These are phyloP conservation scores for Strobilomyces dryophilus DNA, from an alignment of 768 basidiomycete species.

Conservation along the genomic window DNA sequence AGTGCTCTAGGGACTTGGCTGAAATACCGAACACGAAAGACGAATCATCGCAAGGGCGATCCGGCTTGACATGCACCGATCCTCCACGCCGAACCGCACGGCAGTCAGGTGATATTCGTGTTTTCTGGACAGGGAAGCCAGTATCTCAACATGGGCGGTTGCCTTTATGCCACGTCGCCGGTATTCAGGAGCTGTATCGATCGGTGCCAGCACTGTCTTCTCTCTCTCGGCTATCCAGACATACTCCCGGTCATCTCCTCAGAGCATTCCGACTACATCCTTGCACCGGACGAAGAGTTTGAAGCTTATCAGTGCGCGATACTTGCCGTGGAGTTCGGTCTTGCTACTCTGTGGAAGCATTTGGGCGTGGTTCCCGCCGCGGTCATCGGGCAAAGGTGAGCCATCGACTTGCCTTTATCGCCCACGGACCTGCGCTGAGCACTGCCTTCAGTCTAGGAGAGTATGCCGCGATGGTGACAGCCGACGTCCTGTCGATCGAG, in stretches of 20 bases:
- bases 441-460: slow-evolving; percentile 59
- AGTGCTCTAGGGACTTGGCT: no score
- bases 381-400: slow-evolving; percentile 69
- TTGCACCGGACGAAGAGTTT: slow-evolving; percentile 34
- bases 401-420: no score
- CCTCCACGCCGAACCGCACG: slow-evolving; percentile 25
- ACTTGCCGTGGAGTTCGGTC: slow-evolving; percentile 59
- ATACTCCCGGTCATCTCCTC: slow-evolving; percentile 42
- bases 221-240: slow-evolving; percentile 46
- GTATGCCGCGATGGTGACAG: slow-evolving; percentile 29
- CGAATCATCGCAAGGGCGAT: no score
- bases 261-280: slow-evolving; percentile 17
- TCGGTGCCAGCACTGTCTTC: slow-evolving; percentile 51
- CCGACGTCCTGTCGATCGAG: slow-evolving; percentile 52
- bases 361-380: slow-evolving; percentile 64
- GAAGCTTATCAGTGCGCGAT: slow-evolving; percentile 51
- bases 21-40: no score
- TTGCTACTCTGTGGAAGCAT: slow-evolving; percentile 60
- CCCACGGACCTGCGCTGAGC: neutral
- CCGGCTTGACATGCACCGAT: no score
- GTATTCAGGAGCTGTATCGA: slow-evolving; percentile 39
- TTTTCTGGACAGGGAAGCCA: slow-evolving; percentile 76
- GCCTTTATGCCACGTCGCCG: slow-evolving; percentile 44
- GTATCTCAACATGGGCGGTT: slow-evolving; percentile 58
- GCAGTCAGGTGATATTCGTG: slow-evolving; percentile 51